Evolutionary conservation across 805 yeast genomes (phyloP).

Genomic region (Peterozyma toletana): DNA sequence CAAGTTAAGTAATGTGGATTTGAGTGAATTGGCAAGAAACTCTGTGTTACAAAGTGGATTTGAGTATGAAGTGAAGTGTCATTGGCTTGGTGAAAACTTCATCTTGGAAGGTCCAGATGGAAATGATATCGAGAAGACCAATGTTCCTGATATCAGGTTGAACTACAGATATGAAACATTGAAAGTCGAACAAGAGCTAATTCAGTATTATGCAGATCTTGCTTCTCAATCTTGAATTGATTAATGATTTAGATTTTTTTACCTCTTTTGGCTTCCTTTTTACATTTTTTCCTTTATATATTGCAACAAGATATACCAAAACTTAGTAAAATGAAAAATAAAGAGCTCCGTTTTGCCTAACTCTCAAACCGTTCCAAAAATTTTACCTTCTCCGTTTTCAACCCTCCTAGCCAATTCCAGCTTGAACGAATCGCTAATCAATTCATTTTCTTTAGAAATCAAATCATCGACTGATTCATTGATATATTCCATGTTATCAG

Average conservation of each 20-base stretch:
- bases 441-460: constrained; percentile 20
- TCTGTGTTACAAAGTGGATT: constrained; percentile 93
- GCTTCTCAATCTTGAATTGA: background rate
- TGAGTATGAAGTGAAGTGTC: constrained; percentile 78
- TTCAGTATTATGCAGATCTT: constrained; percentile 16
- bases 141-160: constrained; percentile 86
- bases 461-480: constrained; percentile 9
- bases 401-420: constrained; percentile 16
- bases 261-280: background rate
- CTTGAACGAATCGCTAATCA: constrained; percentile 17
- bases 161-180: constrained; percentile 81
- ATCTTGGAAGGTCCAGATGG: constrained; percentile 60
- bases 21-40: constrained; percentile 93
- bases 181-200: constrained; percentile 60
- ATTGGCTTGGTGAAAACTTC: constrained; percentile 81
- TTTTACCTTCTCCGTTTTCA: constrained; percentile 15
- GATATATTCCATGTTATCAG: constrained; percentile 16
- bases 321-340: no score
- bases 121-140: constrained; percentile 87
- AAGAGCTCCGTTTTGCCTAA: no score
- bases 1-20: constrained; percentile 88
- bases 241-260: background rate
- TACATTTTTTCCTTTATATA: background rate
- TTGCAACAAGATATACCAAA: no score
- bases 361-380: constrained; percentile 14